Conservation (phyloP, 1,284 basidiomycete genomes). For the Gomphus bonarii region DNA sequence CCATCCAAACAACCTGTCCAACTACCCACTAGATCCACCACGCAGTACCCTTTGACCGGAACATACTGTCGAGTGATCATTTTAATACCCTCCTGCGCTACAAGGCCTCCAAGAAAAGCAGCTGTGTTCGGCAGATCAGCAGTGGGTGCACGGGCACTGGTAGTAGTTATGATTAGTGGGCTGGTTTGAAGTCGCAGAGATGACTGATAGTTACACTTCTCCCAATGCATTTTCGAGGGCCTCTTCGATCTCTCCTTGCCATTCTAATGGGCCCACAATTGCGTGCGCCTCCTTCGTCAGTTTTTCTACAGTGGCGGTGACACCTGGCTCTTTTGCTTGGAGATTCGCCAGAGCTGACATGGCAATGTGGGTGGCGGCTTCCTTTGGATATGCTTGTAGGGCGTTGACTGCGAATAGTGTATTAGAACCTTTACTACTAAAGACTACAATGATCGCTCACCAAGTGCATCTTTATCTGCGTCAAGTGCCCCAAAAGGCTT, state of each 20-base stretch:
- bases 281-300: conserved; percentile 25
- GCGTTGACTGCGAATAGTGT: conserved; percentile 24
- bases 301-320: conserved; percentile 23
- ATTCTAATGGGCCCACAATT: conserved; percentile 23
- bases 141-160: conserved; percentile 69
- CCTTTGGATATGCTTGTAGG: conserved; percentile 32
- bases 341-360: conserved; percentile 44
- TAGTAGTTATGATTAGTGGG: not conserved
- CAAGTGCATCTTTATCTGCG: conserved; percentile 38
- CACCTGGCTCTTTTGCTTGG: conserved; percentile 23
- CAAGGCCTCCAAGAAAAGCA: conserved; percentile 86
- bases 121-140: conserved; percentile 89
- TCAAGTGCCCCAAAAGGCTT: conserved; percentile 54
- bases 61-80: conserved; percentile 94
- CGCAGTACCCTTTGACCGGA: conserved; percentile 79
- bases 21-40: conserved; percentile 79
- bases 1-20: conserved; percentile 42
- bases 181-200: not conserved
- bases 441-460: conserved; percentile 32
- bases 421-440: not conserved
- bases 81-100: conserved; percentile 98
- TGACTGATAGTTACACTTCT: conserved; percentile 59
- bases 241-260: conserved; percentile 43
- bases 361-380: conserved; percentile 54
- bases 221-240: conserved; percentile 50